Evolutionary conservation across 345 rosid species (phyloP).

Genomic region (Pugionium cornutum): DNA sequence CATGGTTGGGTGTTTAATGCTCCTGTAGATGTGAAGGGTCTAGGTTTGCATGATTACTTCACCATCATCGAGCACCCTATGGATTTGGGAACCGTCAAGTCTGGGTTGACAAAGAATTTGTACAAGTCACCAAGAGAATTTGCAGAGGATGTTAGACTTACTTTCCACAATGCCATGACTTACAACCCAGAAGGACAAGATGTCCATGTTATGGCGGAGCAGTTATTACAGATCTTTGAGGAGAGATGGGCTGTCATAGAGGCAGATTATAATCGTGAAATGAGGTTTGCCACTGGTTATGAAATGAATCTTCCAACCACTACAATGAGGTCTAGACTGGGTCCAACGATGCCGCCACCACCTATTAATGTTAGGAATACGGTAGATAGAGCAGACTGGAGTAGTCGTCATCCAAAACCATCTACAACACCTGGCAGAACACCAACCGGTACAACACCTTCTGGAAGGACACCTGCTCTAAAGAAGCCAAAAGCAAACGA

Average conservation of each 20-base stretch:
- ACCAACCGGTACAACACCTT: constrained; percentile 66
- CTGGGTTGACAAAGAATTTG: constrained; percentile 65
- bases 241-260: constrained; percentile 83
- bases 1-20: constrained; percentile 95
- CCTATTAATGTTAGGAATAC: constrained; percentile 80
- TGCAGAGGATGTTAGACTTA: constrained; percentile 98
- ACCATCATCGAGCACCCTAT: constrained; percentile 83
- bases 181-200: constrained; percentile 98
- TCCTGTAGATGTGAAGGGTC: constrained; percentile 83
- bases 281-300: constrained; percentile 57
- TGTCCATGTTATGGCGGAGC: constrained; percentile 88
- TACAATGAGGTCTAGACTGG: constrained; percentile 57
- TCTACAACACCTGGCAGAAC: constrained; percentile 56
- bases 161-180: constrained; percentile 90
- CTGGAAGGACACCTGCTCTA: constrained; percentile 77
- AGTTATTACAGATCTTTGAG: constrained; percentile 72
- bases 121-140: constrained; percentile 91
- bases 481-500: constrained; percentile 98
- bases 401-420: constrained; percentile 49
- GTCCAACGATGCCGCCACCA: constrained; percentile 57
- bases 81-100: constrained; percentile 94
- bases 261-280: constrained; percentile 71
- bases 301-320: constrained; percentile 60
- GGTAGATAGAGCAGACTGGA: constrained; percentile 73
- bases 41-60: constrained; percentile 85